Evolutionary conservation across 306 rosid species (phyloP).

Genomic region (Ormosia emarginata): DNA sequence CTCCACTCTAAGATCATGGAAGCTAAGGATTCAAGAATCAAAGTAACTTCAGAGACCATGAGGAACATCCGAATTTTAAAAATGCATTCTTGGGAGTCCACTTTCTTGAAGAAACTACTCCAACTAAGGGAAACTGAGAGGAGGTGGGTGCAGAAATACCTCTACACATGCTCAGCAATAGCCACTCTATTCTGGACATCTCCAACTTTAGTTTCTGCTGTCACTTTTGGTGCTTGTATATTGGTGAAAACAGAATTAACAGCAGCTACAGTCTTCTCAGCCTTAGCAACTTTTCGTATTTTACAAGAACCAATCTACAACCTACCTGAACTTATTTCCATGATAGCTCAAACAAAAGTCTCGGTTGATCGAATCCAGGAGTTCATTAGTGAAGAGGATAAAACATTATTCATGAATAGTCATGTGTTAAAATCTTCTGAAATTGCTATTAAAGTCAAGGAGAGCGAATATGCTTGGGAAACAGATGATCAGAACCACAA

Average conservation of each 20-base stretch:
- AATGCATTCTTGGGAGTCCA: constrained; percentile 83
- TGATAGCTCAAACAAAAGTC: constrained; percentile 86
- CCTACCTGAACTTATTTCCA: constrained; percentile 92
- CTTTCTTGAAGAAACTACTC: constrained; percentile 61
- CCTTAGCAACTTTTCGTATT: constrained; percentile 83
- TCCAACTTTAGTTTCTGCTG: constrained; percentile 83
- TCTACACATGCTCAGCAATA: constrained; percentile 71
- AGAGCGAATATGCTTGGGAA: constrained; percentile 82
- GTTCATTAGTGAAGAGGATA: constrained; percentile 62
- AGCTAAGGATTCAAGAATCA: constrained; percentile 78
- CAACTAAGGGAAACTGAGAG: constrained; percentile 67
- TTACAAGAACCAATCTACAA: constrained; percentile 92
- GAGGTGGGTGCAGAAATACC: constrained; percentile 73
- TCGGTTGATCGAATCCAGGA: constrained; percentile 70
- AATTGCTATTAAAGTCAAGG: constrained; percentile 51
- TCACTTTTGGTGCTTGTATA: constrained; percentile 79
- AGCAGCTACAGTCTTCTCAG: constrained; percentile 77
- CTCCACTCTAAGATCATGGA: constrained; percentile 91
- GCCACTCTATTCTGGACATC: constrained; percentile 91
- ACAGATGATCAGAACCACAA: constrained; percentile 33
- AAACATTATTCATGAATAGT: constrained; percentile 33
- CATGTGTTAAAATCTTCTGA: constrained; percentile 33
- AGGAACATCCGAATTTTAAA: constrained; percentile 82
- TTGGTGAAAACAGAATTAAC: constrained; percentile 61
- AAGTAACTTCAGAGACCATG: constrained; percentile 72